These are phyloP conservation scores for Capronia coronata DNA, from an alignment of 2,329 filamentous ascomycete genomes.

Conservation along the genomic window DNA sequence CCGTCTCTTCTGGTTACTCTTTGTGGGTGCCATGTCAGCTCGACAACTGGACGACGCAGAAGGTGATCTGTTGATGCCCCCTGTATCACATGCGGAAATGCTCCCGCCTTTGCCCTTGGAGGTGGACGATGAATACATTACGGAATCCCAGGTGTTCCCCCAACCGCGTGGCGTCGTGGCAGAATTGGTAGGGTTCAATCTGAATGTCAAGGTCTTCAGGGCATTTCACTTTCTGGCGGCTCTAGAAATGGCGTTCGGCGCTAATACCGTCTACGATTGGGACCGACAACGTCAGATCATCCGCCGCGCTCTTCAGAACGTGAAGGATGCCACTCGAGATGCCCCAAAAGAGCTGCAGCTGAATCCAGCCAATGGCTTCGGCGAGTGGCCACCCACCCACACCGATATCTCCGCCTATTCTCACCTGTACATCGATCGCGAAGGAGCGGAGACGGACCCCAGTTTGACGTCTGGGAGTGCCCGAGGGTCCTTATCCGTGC, in stretches of 20 bases:
- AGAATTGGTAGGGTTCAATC: slow-evolving; percentile 71
- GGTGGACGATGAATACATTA: slow-evolving; percentile 77
- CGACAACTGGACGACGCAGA: slow-evolving; percentile 68
- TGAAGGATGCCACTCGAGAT: slow-evolving; percentile 61
- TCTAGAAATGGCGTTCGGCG: slow-evolving; percentile 76
- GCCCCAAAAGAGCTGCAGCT: slow-evolving; percentile 59
- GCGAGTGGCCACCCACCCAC: slow-evolving; percentile 27
- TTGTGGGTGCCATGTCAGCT: slow-evolving; percentile 70
- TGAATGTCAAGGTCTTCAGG: slow-evolving; percentile 68
- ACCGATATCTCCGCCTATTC: slow-evolving; percentile 25
- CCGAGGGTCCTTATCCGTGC: slow-evolving; percentile 20
- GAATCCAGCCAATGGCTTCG: slow-evolving; percentile 24
- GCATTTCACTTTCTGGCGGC: slow-evolving; percentile 73
- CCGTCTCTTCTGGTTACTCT: slow-evolving; percentile 72
- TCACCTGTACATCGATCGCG: slow-evolving; percentile 25
- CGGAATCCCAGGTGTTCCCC: slow-evolving; percentile 60
- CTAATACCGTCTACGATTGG: slow-evolving; percentile 68
- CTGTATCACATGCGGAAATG: slow-evolving; percentile 65
- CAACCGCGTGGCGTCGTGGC: slow-evolving; percentile 65
- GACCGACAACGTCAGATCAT: slow-evolving; percentile 68
- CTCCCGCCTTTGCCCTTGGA: slow-evolving; percentile 76
- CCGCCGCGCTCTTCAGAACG: slow-evolving; percentile 62
- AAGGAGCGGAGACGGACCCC: slow-evolving; percentile 13
- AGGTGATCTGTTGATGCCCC: slow-evolving; percentile 66
- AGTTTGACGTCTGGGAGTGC: slow-evolving; percentile 8